Conservation (phyloP, 805 yeast species). For the Saccharomycopsis sp. region DNA sequence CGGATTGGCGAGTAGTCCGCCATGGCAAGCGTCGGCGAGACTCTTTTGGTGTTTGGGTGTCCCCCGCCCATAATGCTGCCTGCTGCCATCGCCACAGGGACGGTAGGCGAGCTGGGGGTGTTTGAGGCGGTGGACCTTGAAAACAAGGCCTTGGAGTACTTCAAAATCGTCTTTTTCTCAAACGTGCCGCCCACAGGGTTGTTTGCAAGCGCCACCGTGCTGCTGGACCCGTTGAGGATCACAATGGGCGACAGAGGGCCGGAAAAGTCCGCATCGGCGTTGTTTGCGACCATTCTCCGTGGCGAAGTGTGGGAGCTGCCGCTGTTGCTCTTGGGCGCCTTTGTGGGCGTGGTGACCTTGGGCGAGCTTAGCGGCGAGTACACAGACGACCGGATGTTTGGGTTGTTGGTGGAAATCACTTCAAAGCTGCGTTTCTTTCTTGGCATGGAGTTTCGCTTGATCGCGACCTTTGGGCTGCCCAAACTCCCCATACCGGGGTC, state of each 20-base stretch:
- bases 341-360: not conserved
- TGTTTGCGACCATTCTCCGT: not conserved
- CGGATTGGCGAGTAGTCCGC: not conserved
- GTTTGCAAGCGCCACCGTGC: not conserved
- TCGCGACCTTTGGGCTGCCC: not conserved
- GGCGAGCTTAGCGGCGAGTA: not conserved
- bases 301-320: not conserved
- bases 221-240: conserved; percentile 5
- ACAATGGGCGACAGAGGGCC: conserved; percentile 14
- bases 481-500: not conserved
- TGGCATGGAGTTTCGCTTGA: not conserved
- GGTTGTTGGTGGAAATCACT: conserved; percentile 18
- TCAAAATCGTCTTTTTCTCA: conserved; percentile 12
- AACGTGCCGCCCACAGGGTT: not conserved
- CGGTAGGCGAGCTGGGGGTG: not conserved
- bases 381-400: conserved; percentile 4
- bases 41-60: not conserved
- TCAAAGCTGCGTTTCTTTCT: conserved; percentile 11
- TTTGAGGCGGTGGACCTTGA: conserved; percentile 3
- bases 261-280: not conserved
- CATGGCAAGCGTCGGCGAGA: not conserved
- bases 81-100: no score
- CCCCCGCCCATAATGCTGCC: conserved; percentile 8
- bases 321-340: not conserved
- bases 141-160: conserved; percentile 18